These are phyloP conservation scores for Aspergillus asperescens DNA, from an alignment of 495 filamentous ascomycete genomes.

Conservation along the genomic window DNA sequence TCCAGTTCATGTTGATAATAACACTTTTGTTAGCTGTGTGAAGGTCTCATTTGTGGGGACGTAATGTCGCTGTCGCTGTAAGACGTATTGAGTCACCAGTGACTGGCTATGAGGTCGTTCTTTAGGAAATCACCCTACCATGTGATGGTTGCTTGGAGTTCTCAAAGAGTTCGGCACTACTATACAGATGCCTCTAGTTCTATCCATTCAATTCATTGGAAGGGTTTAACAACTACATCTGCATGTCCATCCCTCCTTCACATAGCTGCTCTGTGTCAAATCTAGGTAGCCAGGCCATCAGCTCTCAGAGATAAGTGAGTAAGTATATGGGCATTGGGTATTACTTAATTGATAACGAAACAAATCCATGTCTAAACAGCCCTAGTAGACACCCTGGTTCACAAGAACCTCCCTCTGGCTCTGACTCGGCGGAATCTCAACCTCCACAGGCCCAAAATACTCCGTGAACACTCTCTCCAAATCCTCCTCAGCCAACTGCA, in stretches of 20 bases:
- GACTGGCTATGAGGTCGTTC: not conserved
- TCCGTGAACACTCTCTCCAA: conserved; percentile 63
- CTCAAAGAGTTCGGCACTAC: too few species aligned
- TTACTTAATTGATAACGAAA: too few species aligned
- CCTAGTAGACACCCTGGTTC: conserved; percentile 18
- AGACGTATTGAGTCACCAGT: too few species aligned
- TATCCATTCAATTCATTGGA: too few species aligned
- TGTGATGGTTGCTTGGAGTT: too few species aligned
- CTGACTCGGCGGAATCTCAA: conserved; percentile 11
- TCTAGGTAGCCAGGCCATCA: too few species aligned
- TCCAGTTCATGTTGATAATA: conserved; percentile 38
- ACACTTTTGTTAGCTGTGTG: not conserved
- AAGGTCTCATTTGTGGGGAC: not conserved
- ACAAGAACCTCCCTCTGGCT: conserved; percentile 14
- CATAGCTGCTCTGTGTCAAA: too few species aligned
- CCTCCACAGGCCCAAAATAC: conserved; percentile 53
- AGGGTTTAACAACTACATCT: too few species aligned
- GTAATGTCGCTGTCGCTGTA: not conserved
- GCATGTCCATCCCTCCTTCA: too few species aligned
- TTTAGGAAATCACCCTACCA: not conserved
- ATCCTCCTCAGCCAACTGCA: conserved; percentile 66
- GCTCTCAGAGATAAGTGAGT: too few species aligned
- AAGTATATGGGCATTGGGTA: too few species aligned
- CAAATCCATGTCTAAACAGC: not conserved
- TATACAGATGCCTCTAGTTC: too few species aligned